A percentile compares a stretch with the other conserved stretches of the same genome.
Conservation (phyloP, 768 basidiomycete species). For the Tylopilus felleus region DNA sequence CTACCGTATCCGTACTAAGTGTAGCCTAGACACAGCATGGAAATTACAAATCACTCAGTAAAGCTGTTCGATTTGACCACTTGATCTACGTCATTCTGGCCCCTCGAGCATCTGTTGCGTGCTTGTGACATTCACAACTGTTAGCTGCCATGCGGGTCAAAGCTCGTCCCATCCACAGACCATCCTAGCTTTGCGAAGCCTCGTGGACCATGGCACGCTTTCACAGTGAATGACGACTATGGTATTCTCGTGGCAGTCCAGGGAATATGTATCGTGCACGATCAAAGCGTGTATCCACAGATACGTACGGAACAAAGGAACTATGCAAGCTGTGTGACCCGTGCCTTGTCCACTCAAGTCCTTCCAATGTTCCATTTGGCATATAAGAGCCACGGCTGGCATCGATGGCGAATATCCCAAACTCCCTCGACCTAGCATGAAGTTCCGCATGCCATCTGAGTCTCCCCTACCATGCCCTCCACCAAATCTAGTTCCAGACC, state of each 20-base stretch:
- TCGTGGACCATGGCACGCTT: background rate
- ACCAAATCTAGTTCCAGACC: no score
- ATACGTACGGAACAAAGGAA: constrained; percentile 15
- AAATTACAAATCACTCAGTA: background rate
- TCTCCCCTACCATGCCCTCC: no score
- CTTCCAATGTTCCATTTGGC: background rate
- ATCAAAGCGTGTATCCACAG: constrained; percentile 9
- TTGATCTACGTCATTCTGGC: background rate
- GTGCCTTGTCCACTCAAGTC: constrained; percentile 13
- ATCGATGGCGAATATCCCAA: background rate
- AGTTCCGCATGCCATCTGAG: no score
- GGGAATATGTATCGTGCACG: constrained; percentile 9
- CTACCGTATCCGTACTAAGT: constrained; percentile 20
- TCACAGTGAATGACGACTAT: background rate
- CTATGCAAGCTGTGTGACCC: constrained; percentile 13
- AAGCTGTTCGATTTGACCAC: background rate
- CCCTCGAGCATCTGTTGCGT: background rate
- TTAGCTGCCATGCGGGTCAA: constrained; percentile 1
- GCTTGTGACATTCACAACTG: no score
- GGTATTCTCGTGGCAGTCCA: constrained; percentile 1
- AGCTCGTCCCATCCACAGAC: background rate
- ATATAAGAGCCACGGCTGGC: constrained; percentile 12
- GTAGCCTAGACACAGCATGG: background rate
- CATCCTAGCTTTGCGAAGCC: background rate
- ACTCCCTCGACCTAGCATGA: background rate